These are phyloP conservation scores for Halenospora varia DNA, from an alignment of 495 filamentous ascomycete genomes.

Conservation along the genomic window DNA sequence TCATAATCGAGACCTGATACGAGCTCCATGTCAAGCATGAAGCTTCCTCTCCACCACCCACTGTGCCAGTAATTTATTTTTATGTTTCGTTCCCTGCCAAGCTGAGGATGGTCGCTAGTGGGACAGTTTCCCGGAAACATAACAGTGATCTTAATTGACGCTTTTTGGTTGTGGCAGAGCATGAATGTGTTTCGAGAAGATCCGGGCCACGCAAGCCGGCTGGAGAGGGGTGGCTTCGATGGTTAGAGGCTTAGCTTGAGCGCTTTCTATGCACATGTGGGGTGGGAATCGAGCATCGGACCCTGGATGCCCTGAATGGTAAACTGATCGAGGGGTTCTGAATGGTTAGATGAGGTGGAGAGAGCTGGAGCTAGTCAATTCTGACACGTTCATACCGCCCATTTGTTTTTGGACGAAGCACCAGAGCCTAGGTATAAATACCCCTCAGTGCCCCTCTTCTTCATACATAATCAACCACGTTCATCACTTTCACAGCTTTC, in stretches of 20 bases:
- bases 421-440: neutral
- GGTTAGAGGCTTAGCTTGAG: neutral
- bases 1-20: neutral
- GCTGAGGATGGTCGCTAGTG: neutral
- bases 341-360: neutral
- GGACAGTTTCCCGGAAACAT: neutral
- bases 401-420: neutral
- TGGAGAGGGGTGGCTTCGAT: neutral
- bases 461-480: neutral
- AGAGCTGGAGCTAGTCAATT: neutral
- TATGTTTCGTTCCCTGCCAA: neutral
- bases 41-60: neutral
- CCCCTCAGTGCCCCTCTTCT: neutral
- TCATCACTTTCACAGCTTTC: neutral
- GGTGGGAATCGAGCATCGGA: neutral
- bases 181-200: conserved; percentile 1
- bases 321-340: neutral
- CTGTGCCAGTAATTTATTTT: neutral
- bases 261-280: neutral
- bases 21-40: neutral
- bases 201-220: conserved; percentile 10
- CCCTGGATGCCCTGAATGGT: neutral
- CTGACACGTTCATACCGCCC: neutral
- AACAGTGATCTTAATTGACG: neutral
- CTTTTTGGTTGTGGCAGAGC: neutral